Conservation (phyloP, 805 yeast genomes). For the Barnettozyma wickerhamii region DNA sequence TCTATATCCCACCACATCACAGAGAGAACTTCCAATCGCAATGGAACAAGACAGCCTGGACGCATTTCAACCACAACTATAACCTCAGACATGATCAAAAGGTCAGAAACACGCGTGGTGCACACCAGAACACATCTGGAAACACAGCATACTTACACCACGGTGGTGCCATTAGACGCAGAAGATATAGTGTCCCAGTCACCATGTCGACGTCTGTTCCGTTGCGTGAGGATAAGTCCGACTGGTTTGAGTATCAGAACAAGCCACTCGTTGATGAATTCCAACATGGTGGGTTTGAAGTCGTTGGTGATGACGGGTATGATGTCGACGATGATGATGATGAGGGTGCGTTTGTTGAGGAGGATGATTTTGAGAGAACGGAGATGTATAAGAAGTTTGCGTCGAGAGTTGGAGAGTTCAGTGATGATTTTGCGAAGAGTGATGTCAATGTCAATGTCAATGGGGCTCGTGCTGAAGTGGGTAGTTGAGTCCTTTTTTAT, state of each 20-base stretch:
- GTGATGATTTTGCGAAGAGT: conserved; percentile 2
- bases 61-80: conserved; percentile 3
- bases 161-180: conserved; percentile 4
- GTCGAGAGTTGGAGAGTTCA: conserved; percentile 20
- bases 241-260: conserved; percentile 25
- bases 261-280: conserved; percentile 6
- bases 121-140: not conserved
- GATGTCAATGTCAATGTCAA: no score
- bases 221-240: conserved; percentile 25
- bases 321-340: conserved; percentile 1
- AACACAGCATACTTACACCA: not conserved
- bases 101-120: not conserved
- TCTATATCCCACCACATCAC: conserved; percentile 52
- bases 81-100: conserved; percentile 3
- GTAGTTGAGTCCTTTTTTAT: not conserved
- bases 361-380: conserved; percentile 23
- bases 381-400: conserved; percentile 19
- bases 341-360: conserved; percentile 12
- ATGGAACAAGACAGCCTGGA: conserved; percentile 12
- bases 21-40: conserved; percentile 32
- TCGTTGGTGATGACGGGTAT: conserved; percentile 12
- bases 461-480: not conserved
- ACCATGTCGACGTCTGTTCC: conserved; percentile 34
- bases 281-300: conserved; percentile 17
- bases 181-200: conserved; percentile 18